These are phyloP conservation scores for Acacia pycnantha DNA, from an alignment of 331 rosid species.

Conservation along the genomic window DNA sequence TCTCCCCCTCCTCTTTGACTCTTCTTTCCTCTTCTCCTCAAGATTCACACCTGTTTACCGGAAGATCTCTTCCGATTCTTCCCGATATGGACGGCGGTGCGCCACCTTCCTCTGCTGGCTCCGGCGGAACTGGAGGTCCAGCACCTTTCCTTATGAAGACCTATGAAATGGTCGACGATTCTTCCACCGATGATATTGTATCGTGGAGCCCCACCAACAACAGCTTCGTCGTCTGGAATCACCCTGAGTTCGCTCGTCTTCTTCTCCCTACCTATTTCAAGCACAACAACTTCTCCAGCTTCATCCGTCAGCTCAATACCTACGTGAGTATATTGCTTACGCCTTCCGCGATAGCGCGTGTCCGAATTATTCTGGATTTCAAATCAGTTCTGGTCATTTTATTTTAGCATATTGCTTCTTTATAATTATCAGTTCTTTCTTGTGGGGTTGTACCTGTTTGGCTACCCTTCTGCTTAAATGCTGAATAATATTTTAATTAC, in stretches of 20 bases:
- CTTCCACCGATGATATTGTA: conserved; percentile 64
- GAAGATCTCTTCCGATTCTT: not conserved
- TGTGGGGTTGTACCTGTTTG: not conserved
- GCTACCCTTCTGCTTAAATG: not conserved
- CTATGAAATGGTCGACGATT: conserved; percentile 83
- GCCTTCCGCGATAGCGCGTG: not conserved
- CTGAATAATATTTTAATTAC: not conserved
- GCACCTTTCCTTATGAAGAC: conserved; percentile 78
- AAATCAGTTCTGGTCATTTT: not conserved
- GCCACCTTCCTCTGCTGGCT: conserved; percentile 1
- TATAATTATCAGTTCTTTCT: not conserved
- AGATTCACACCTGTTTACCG: not conserved
- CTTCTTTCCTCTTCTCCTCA: not conserved
- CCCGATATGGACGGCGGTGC: not conserved
- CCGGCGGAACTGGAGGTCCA: conserved; percentile 42
- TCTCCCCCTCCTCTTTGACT: not conserved
- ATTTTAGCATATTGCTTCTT: not conserved
- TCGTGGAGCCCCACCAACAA: conserved; percentile 67
- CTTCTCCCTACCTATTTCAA: conserved; percentile 75
- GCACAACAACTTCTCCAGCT: conserved; percentile 84
- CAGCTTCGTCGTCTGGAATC: conserved; percentile 76
- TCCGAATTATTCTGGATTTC: not conserved
- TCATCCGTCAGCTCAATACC: conserved; percentile 87
- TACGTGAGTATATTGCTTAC: conserved; percentile 40
- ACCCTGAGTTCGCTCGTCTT: conserved; percentile 63